Percentiles rank a stretch among this genome's conserved stretches.
Evolutionary conservation across 2,329 filamentous ascomycete genomes (phyloP).

Genomic region (Fusarium kyushuense): DNA sequence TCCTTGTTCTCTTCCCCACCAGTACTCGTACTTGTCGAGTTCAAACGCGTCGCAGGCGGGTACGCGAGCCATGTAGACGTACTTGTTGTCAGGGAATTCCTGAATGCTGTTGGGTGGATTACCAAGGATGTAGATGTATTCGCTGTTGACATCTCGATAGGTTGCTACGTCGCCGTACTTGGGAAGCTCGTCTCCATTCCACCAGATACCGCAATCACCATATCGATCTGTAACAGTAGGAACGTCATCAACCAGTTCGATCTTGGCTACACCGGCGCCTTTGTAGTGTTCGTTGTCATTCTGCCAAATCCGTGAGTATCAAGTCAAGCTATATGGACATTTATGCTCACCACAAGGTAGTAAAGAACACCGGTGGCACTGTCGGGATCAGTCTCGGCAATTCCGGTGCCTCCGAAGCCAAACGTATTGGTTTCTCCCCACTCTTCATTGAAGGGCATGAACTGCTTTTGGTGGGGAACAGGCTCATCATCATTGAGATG

Average conservation of each 20-base stretch:
- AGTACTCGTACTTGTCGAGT: constrained; percentile 55
- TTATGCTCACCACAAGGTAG: constrained; percentile 52
- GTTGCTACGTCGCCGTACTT: constrained; percentile 56
- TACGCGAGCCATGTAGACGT: constrained; percentile 55
- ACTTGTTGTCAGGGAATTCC: constrained; percentile 44
- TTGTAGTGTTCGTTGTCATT: constrained; percentile 52
- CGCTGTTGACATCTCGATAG: constrained; percentile 54
- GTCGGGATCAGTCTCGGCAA: constrained; percentile 51
- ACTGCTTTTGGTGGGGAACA: constrained; percentile 51
- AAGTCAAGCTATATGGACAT: fast-evolving
- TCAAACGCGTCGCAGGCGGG: constrained; percentile 53
- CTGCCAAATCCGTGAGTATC: constrained; percentile 16
- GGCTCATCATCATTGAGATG: constrained; percentile 51
- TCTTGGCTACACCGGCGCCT: constrained; percentile 54
- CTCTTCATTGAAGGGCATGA: constrained; percentile 52
- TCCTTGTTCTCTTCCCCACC: constrained; percentile 54
- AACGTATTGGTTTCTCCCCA: constrained; percentile 54
- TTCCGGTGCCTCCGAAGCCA: constrained; percentile 56
- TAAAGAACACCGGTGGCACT: constrained; percentile 50
- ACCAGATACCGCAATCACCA: constrained; percentile 51
- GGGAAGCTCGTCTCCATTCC: constrained; percentile 47
- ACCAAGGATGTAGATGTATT: constrained; percentile 56
- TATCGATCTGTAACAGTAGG: constrained; percentile 53
- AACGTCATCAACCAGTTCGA: constrained; percentile 50
- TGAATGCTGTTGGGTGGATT: constrained; percentile 51